Conservation (phyloP, 371 early-diverging fungal genomes). For the Mortierella sp. region DNA sequence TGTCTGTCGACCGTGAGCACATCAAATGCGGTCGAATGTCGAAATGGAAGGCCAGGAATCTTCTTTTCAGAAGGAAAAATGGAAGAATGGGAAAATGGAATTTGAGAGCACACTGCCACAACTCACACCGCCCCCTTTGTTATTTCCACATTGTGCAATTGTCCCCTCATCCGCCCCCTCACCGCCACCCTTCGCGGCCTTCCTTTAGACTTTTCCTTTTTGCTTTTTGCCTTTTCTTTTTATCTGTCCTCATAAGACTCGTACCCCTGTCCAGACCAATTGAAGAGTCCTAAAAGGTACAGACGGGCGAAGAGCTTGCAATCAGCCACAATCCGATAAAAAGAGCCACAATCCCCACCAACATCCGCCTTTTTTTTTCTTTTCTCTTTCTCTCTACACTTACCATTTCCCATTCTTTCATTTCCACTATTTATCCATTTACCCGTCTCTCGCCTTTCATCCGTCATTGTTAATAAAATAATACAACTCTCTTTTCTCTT, state of each 20-base stretch:
- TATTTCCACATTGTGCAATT: not conserved
- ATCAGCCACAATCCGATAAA: not conserved
- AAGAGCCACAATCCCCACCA: not conserved
- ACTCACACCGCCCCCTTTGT: not conserved
- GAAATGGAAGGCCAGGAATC: not conserved
- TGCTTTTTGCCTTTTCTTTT: not conserved
- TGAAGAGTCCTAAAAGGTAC: not conserved
- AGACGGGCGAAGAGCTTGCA: not conserved
- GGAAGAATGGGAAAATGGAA: not conserved
- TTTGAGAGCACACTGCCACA: constrained; percentile 8
- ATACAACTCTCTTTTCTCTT: not conserved
- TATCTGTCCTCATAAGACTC: too few species aligned
- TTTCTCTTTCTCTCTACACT: not conserved
- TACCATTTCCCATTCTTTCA: not conserved
- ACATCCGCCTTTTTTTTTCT: not conserved
- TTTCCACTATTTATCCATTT: not conserved
- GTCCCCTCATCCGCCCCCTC: not conserved
- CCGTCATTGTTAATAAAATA: not conserved
- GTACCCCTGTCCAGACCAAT: not conserved
- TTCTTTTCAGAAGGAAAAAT: not conserved
- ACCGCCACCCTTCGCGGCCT: not conserved
- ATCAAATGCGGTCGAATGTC: not conserved
- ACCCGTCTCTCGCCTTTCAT: not conserved
- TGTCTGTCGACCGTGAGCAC: not conserved
- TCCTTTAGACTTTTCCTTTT: too few species aligned